Conservation (phyloP, 352 stramenopile genomes). For the Globisporangium solare region DNA sequence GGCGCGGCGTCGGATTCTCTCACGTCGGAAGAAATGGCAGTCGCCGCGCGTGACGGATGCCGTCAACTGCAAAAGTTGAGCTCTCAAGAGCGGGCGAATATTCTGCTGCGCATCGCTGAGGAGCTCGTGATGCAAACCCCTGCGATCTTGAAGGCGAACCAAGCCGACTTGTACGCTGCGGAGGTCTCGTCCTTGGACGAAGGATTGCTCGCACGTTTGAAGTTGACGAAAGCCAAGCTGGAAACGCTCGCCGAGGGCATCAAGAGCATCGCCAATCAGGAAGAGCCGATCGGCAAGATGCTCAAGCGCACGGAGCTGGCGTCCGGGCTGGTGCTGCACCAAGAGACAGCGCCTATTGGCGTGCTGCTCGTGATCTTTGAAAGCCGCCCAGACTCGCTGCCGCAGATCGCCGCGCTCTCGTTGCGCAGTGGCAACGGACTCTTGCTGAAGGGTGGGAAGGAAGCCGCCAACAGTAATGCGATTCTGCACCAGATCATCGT, state of each 20-base stretch:
- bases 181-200: constrained; percentile 58
- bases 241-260: constrained; percentile 94
- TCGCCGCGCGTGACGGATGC: constrained; percentile 73
- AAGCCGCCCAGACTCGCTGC: constrained; percentile 93
- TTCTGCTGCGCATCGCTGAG: constrained; percentile 88
- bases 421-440: constrained; percentile 96
- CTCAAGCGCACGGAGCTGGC: constrained; percentile 86
- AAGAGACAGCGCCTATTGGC: constrained; percentile 95
- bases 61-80: constrained; percentile 87
- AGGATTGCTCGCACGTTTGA: constrained; percentile 64
- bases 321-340: constrained; percentile 89
- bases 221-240: constrained; percentile 93
- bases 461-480: constrained; percentile 89
- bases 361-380: constrained; percentile 99
- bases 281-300: constrained; percentile 73
- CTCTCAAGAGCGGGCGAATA: constrained; percentile 79
- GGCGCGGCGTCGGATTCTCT: constrained; percentile 30
- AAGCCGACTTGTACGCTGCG: constrained; percentile 87
- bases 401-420: constrained; percentile 95
- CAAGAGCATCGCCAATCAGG: constrained; percentile 83
- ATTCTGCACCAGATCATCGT: constrained; percentile 93
- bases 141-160: constrained; percentile 91
- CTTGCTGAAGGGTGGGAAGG: constrained; percentile 97
- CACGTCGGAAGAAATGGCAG: constrained; percentile 78
- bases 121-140: constrained; percentile 79